phyloP scores from a whole-genome alignment of 768 basidiomycete genomes.

The Mrakia blollopis region DNA sequence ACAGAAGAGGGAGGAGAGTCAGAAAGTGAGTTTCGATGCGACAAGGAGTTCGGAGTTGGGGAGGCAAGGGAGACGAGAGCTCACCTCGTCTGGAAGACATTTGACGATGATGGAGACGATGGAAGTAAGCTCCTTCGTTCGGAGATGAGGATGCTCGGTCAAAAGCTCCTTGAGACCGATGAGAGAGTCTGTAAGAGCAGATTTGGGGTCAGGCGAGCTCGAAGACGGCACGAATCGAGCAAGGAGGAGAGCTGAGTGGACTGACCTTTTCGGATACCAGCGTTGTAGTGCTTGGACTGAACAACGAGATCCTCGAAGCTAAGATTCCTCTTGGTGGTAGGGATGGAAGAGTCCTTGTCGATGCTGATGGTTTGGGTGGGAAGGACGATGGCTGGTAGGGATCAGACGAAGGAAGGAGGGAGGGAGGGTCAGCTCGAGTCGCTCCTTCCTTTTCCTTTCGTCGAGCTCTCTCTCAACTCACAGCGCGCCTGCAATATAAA shows the following conservation, averaged over 20 bases:
- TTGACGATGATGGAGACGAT: constrained; percentile 41
- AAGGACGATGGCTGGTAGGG: constrained; percentile 85
- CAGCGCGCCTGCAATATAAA: constrained; percentile 18
- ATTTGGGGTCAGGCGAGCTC: neutral
- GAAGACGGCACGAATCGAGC: too few relatives aligned
- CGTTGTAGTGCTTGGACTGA: constrained; percentile 78
- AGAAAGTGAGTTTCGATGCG: neutral
- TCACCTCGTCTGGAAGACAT: constrained; percentile 11
- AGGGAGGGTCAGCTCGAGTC: constrained; percentile 4
- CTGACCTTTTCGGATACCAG: constrained; percentile 66
- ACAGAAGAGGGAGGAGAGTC: neutral
- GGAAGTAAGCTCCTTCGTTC: constrained; percentile 53
- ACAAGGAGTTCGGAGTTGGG: neutral
- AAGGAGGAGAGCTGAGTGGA: constrained; percentile 4
- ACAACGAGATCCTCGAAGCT: constrained; percentile 69
- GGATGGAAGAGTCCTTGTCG: constrained; percentile 55
- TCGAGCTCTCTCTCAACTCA: neutral
- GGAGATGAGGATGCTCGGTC: constrained; percentile 56
- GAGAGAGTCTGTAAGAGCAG: constrained; percentile 57
- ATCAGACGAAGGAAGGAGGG: neutral
- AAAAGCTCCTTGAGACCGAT: constrained; percentile 68
- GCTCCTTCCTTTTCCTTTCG: neutral
- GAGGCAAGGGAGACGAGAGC: neutral
- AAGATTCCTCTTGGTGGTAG: constrained; percentile 70
- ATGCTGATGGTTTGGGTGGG: constrained; percentile 72